phyloP scores from a whole-genome alignment of 140 eudicot genomes.

The Flaveria floridana region DNA sequence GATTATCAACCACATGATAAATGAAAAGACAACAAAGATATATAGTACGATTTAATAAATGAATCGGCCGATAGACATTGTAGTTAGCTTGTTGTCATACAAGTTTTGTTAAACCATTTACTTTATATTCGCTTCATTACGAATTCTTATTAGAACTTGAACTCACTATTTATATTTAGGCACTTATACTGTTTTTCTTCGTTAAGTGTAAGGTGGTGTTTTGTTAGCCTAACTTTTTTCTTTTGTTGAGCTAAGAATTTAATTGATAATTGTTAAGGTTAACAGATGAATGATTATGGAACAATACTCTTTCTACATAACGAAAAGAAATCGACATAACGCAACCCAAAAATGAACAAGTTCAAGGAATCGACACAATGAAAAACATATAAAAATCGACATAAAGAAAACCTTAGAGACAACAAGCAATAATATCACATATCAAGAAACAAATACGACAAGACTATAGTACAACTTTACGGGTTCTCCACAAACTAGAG shows the following conservation, averaged over 20 bases:
- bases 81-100: not conserved
- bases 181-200: no score
- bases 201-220: not conserved
- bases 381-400: not conserved
- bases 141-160: not conserved
- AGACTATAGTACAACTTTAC: not conserved
- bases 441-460: not conserved
- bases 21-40: not conserved
- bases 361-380: no score
- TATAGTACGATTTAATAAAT: not conserved
- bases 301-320: not conserved
- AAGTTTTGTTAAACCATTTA: not conserved
- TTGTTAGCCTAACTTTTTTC: not conserved
- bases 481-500: slow-evolving; percentile 11
- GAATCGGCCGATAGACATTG: not conserved
- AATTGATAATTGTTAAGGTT: not conserved
- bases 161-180: not conserved
- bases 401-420: not conserved
- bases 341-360: no score
- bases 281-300: not conserved
- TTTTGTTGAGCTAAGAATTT: not conserved
- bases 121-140: no score
- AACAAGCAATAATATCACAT: not conserved
- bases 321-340: no score
- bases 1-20: not conserved